Conservation (phyloP, 2,329 filamentous ascomycete genomes). For the Pseudocercospora vitis region DNA sequence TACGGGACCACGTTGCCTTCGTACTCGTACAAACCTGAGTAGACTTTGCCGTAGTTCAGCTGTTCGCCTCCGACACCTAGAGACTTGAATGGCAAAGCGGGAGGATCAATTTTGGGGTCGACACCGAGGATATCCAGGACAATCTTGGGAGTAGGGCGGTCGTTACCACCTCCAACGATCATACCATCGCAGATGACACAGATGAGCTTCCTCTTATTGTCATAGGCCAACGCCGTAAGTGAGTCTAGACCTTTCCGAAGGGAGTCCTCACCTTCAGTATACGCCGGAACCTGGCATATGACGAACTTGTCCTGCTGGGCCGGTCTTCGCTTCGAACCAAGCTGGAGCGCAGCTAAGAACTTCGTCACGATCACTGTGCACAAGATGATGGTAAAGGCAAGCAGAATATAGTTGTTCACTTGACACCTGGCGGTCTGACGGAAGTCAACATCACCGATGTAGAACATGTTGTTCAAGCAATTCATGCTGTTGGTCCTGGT, state of each 20-base stretch:
- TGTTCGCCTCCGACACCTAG: slow-evolving; percentile 86
- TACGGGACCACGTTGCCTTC: slow-evolving; percentile 98
- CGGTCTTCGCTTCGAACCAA: slow-evolving; percentile 86
- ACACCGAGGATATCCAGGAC: slow-evolving; percentile 96
- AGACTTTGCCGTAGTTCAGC: slow-evolving; percentile 97
- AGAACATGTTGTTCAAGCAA: slow-evolving; percentile 83
- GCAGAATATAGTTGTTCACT: slow-evolving; percentile 85
- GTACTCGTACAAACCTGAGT: slow-evolving; percentile 94
- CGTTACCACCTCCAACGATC: slow-evolving; percentile 93
- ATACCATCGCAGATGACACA: slow-evolving; percentile 96
- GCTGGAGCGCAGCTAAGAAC: slow-evolving; percentile 88
- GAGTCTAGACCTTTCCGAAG: slow-evolving; percentile 91
- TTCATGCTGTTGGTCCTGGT: slow-evolving; percentile 68
- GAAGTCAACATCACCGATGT: slow-evolving; percentile 82
- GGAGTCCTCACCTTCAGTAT: slow-evolving; percentile 96
- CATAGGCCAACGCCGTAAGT: slow-evolving; percentile 88
- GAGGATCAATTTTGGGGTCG: slow-evolving; percentile 93
- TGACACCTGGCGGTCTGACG: slow-evolving; percentile 72
- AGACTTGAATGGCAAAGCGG: slow-evolving; percentile 89
- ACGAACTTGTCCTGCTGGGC: slow-evolving; percentile 96
- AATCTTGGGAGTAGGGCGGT: slow-evolving; percentile 94
- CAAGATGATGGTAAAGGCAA: slow-evolving; percentile 83
- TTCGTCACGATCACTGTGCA: slow-evolving; percentile 79
- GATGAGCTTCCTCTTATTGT: slow-evolving; percentile 97
- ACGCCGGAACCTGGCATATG: slow-evolving; percentile 96